Conservation (phyloP, 192 early-diverging fungal species). For the Coemansia sp. region DNA sequence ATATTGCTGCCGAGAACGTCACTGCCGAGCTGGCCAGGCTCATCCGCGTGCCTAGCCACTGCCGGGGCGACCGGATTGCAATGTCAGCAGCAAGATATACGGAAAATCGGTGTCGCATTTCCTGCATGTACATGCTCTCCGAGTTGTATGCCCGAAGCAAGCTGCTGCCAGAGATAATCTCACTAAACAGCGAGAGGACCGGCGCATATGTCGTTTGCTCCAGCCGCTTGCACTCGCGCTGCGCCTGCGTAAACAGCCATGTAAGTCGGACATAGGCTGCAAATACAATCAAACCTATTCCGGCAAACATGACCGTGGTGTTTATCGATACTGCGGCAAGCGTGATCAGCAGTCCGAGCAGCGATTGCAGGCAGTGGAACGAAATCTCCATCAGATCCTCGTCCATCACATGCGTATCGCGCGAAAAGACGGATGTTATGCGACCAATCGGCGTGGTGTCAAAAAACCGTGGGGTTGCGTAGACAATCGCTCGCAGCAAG, state of each 20-base stretch:
- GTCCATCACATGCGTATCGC: too few relatives aligned
- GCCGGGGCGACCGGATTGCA: slow-evolving; percentile 70
- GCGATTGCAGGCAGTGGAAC: slow-evolving; percentile 51
- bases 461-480: slow-evolving; percentile 63
- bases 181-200: slow-evolving; percentile 70
- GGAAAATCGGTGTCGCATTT: slow-evolving; percentile 56
- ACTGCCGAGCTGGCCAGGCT: slow-evolving; percentile 70
- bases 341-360: slow-evolving; percentile 54
- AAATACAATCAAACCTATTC: slow-evolving; percentile 58
- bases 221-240: slow-evolving; percentile 79
- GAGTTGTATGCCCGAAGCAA: slow-evolving; percentile 77
- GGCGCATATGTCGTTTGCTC: slow-evolving; percentile 69
- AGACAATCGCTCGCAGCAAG: too few relatives aligned
- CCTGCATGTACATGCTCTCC: slow-evolving; percentile 61
- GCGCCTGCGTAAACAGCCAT: slow-evolving; percentile 63
- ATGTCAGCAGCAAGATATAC: slow-evolving; percentile 75
- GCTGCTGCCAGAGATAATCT: slow-evolving; percentile 65
- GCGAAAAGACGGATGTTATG: slow-evolving; percentile 76
- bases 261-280: slow-evolving; percentile 60
- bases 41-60: slow-evolving; percentile 75
- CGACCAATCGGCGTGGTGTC: slow-evolving; percentile 82
- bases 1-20: slow-evolving; percentile 59
- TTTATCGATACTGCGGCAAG: slow-evolving; percentile 54
- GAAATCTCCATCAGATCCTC: slow-evolving; percentile 57
- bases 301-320: slow-evolving; percentile 67